phyloP scores from a whole-genome alignment of 75 land plant genomes.

The Selaginella tamariscina region DNA sequence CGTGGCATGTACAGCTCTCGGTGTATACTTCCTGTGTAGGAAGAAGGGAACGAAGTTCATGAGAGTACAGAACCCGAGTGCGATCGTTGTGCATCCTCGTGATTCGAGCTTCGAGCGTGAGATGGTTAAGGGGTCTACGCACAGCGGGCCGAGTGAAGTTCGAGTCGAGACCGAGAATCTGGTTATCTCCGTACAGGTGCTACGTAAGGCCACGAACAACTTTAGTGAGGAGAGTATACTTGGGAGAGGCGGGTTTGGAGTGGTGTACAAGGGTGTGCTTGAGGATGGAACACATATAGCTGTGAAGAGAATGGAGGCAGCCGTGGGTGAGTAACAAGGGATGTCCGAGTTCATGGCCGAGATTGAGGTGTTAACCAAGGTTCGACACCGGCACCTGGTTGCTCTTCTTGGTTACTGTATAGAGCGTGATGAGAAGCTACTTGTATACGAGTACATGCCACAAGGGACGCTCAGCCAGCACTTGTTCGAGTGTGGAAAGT shows the following conservation, averaged over 20 bases:
- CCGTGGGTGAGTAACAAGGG: conserved; percentile 60
- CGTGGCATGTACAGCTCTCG: neutral
- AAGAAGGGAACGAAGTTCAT: neutral
- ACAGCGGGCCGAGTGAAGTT: conserved; percentile 11
- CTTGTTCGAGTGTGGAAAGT: conserved; percentile 63
- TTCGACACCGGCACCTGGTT: conserved; percentile 84
- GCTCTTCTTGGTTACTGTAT: conserved; percentile 77
- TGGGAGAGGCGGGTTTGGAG: conserved; percentile 96
- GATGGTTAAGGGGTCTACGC: neutral
- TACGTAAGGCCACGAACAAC: conserved; percentile 58
- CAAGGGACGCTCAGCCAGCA: conserved; percentile 78
- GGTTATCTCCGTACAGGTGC: conserved; percentile 68
- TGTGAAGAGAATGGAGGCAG: conserved; percentile 86
- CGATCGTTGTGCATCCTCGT: conserved; percentile 4
- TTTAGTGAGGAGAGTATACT: conserved; percentile 73
- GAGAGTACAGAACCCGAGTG: neutral
- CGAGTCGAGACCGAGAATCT: conserved; percentile 41
- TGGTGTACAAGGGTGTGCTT: conserved; percentile 81
- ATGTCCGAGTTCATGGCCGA: conserved; percentile 77
- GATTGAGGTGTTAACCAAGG: conserved; percentile 87
- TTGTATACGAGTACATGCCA: conserved; percentile 95
- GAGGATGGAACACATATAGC: conserved; percentile 90
- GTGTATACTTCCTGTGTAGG: neutral
- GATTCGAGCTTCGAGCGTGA: conserved; percentile 6
- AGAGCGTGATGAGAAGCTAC: conserved; percentile 73